Base-by-base conservation (phyloP, 257 asterid genomes). In the Primulina tabacum region DNA sequence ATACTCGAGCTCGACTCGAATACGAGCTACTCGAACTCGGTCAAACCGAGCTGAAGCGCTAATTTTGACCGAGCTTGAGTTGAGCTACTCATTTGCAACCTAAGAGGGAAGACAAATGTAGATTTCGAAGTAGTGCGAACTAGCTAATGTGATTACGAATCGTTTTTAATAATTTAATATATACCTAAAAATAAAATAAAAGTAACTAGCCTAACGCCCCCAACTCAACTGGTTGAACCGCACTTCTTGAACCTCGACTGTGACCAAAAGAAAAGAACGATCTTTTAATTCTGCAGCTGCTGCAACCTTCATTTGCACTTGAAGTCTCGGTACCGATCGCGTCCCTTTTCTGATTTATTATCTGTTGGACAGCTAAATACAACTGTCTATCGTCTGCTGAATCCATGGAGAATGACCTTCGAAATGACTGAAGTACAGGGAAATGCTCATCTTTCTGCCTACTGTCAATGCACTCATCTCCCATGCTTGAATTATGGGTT, bases 351-450 rank as follows among this genome's bases (percentile, higher is more conserved):
- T 78, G 81, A 35, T 81, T 76, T 3, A 85, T 78, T 10, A 88
- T 86, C 37, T 85, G 85, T 76, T 87, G 90, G 38, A 93, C 90
- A 40, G 95, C 94, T 37, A 82, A 64, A 69, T 81, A 79, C 60
- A 90, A 84, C 69, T 81, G 89, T 8, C 74, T 80, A 73, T 90
- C 96, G 30, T 82, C 79, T 0, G 95, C 97, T 12, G 99, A 89
- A 77, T 87, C 94, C 99, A 93, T 90, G 2, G 99, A 93, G 50
- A 93, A 87, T 3, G 99, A 93, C 72, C 99, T 82, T n/a, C 97
- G 83, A 21, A 89, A 80, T 2, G 92, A 88, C 52, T 89, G 88
- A 37, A 47, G 14, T 4, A 87, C 76, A 6, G 47, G 58, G 59
- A 90, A 90, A 2, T 74, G 81, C 52, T 86, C 92, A 70, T 87